These are phyloP conservation scores for Aspergillus hortae DNA, from an alignment of 2,329 filamentous ascomycete genomes.

Conservation along the genomic window DNA sequence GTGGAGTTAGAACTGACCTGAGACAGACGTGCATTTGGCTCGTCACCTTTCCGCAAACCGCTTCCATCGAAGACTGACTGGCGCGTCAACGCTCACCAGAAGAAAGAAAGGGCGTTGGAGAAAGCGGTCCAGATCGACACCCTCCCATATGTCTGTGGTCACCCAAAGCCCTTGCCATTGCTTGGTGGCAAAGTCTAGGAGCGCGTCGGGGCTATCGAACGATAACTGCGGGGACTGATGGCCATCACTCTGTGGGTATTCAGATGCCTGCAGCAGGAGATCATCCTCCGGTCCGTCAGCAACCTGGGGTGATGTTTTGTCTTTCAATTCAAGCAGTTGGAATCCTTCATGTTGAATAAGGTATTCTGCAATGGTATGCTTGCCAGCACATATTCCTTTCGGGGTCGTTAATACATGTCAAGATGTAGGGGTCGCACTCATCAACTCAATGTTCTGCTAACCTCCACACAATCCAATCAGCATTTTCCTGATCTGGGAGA, in stretches of 20 bases:
- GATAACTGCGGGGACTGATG: slow-evolving; percentile 18
- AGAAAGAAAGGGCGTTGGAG: slow-evolving; percentile 85
- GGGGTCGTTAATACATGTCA: slow-evolving; percentile 12
- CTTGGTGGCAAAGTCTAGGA: slow-evolving; percentile 82
- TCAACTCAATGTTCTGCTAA: slow-evolving; percentile 20
- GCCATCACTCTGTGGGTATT: slow-evolving; percentile 15
- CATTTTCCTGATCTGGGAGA: slow-evolving; percentile 34
- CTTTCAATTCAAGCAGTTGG: slow-evolving; percentile 62
- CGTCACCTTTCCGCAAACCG: slow-evolving; percentile 63
- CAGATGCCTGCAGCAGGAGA: slow-evolving; percentile 23
- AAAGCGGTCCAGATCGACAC: slow-evolving; percentile 69
- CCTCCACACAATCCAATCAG: slow-evolving; percentile 51
- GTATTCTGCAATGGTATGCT: slow-evolving; percentile 84
- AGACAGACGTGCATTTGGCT: background rate
- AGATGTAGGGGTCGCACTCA: background rate
- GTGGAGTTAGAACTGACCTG: background rate
- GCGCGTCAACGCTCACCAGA: slow-evolving; percentile 86
- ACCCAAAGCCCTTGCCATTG: slow-evolving; percentile 83
- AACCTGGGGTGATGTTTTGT: slow-evolving; percentile 20
- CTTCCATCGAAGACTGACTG: slow-evolving; percentile 76
- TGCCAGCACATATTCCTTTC: slow-evolving; percentile 86
- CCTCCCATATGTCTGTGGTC: slow-evolving; percentile 75
- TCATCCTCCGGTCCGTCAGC: slow-evolving; percentile 25
- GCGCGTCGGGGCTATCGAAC: slow-evolving; percentile 63
- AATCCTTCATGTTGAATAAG: slow-evolving; percentile 82